phyloP scores from a whole-genome alignment of 192 early-diverging fungal species.

The Cladochytrium replicatum region DNA sequence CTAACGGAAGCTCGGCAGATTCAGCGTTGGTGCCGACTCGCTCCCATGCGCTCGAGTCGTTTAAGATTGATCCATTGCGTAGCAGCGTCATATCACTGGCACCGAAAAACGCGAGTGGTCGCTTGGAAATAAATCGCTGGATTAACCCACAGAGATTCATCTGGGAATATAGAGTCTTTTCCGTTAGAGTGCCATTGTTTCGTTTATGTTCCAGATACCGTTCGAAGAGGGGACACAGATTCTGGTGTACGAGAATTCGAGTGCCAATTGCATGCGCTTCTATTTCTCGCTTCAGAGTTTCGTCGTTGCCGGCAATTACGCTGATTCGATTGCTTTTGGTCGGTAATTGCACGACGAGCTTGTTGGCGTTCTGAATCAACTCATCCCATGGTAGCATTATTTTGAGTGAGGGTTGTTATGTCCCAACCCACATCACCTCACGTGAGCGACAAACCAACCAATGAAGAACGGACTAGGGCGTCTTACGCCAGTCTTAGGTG shows the following conservation, averaged over 20 bases:
- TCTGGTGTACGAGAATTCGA: slow-evolving; percentile 12
- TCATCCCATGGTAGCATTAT: too few species aligned
- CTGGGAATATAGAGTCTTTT: slow-evolving; percentile 8
- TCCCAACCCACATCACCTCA: too few species aligned
- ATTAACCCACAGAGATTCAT: slow-evolving; percentile 6
- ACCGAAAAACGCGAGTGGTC: slow-evolving; percentile 19
- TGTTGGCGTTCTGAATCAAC: too few species aligned
- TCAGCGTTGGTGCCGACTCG: neutral
- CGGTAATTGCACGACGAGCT: too few species aligned
- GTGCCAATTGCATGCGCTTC: neutral
- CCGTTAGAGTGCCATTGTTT: neutral
- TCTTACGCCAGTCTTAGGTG: too few species aligned
- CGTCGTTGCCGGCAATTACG: too few species aligned
- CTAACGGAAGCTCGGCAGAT: slow-evolving; percentile 3
- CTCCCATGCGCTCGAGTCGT: slow-evolving; percentile 4
- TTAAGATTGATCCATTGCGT: neutral
- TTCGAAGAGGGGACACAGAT: neutral
- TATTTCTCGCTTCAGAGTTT: too few species aligned
- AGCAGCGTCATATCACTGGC: slow-evolving; percentile 13
- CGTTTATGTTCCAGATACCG: slow-evolving; percentile 13
- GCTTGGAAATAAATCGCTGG: slow-evolving; percentile 10
- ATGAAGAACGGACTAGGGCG: too few species aligned
- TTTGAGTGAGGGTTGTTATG: too few species aligned
- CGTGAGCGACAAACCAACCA: too few species aligned
- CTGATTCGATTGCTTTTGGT: too few species aligned